A percentile compares a stretch with the other conserved stretches of the same genome.
Conservation (phyloP, 2,329 filamentous ascomycete genomes). For the Penicillium sp. region DNA sequence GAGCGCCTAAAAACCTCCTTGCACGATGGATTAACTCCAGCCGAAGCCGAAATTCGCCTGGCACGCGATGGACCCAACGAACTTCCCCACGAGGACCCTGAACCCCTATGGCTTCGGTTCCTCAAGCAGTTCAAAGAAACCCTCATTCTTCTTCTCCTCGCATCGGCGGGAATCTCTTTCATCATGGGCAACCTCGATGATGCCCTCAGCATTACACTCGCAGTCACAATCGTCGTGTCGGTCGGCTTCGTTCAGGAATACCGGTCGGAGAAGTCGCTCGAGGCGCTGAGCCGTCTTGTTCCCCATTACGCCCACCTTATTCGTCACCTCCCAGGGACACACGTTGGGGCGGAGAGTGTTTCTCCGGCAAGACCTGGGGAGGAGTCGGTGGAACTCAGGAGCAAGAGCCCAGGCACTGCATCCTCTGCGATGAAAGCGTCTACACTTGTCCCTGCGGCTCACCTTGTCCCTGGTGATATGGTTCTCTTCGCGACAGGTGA, state of each 20-base stretch:
- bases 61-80: conserved; percentile 86
- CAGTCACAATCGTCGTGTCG: conserved; percentile 93
- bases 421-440: conserved; percentile 71
- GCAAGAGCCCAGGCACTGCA: conserved; percentile 51
- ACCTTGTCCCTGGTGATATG: conserved; percentile 87
- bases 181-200: conserved; percentile 93
- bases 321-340: conserved; percentile 50
- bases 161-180: conserved; percentile 82
- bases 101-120: conserved; percentile 93
- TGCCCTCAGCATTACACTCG: conserved; percentile 90
- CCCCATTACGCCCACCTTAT: conserved; percentile 97
- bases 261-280: conserved; percentile 92
- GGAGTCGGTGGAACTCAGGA: conserved; percentile 48
- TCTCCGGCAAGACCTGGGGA: conserved; percentile 32
- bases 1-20: conserved; percentile 78
- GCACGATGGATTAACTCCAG: conserved; percentile 72
- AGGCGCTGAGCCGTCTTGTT: conserved; percentile 88
- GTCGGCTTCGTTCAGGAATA: conserved; percentile 98
- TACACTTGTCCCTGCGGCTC: conserved; percentile 78
- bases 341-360: conserved; percentile 21
- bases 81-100: conserved; percentile 87
- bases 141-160: conserved; percentile 85
- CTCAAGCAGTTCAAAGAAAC: conserved; percentile 96
- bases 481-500: conserved; percentile 95
- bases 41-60: conserved; percentile 76